Conservation (phyloP, 257 asterid species). For the Nicotiana paniculata region DNA sequence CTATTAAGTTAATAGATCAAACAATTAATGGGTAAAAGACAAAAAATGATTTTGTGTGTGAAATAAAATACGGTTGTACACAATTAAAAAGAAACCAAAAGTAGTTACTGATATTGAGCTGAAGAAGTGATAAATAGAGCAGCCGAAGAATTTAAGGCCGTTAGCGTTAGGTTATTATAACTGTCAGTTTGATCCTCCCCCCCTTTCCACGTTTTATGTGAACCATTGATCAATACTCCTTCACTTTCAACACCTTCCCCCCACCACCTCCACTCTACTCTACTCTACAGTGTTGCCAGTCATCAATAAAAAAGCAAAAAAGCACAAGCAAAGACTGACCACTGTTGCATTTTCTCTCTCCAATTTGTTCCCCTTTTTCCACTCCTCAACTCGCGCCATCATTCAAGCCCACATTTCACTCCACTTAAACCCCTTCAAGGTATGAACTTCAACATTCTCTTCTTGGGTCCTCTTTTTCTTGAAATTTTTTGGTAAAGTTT, state of each 20-base stretch:
- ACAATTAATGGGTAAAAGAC: neutral
- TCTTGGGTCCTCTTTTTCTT: constrained; percentile 28
- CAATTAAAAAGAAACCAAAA: neutral
- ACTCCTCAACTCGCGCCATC: constrained; percentile 35
- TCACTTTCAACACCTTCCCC: neutral
- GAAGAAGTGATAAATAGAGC: neutral
- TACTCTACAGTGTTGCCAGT: neutral
- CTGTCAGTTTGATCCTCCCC: neutral
- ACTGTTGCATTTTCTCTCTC: constrained; percentile 12
- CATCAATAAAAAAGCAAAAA: neutral
- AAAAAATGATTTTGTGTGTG: neutral
- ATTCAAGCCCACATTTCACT: constrained; percentile 26
- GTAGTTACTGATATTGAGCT: neutral
- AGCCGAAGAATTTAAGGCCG: neutral
- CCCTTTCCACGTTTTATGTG: neutral
- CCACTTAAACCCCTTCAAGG: constrained; percentile 10
- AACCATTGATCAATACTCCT: neutral
- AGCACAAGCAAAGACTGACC: constrained; percentile 1
- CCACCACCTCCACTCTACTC: neutral
- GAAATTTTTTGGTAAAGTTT: constrained; percentile 2
- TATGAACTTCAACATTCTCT: constrained; percentile 1
- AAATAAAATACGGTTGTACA: too few relatives aligned
- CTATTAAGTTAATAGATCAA: neutral
- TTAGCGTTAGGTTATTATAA: neutral
- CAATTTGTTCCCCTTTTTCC: constrained; percentile 7